A percentile compares a stretch with the other conserved stretches of the same genome.
These are phyloP conservation scores for Afroboletus lepidellus DNA, from an alignment of 1,284 basidiomycete genomes.

Conservation along the genomic window DNA sequence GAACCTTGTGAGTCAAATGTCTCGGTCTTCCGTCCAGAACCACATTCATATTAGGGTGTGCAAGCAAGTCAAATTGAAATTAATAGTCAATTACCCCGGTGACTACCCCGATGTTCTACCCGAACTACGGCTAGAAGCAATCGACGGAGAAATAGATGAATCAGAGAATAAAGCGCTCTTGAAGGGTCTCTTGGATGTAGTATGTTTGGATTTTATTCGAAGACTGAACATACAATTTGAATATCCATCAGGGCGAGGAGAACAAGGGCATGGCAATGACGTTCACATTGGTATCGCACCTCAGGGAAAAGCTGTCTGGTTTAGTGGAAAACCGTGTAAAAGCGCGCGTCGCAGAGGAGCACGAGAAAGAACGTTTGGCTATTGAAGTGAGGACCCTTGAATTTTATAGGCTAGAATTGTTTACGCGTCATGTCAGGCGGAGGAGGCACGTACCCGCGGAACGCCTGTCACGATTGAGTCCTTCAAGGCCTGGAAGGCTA, in stretches of 20 bases:
- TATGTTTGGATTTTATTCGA: conserved; percentile 39
- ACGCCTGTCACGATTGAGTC: conserved; percentile 84
- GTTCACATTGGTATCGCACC: conserved; percentile 87
- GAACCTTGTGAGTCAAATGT: conserved; percentile 51
- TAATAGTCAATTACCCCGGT: conserved; percentile 70
- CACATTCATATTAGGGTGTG: conserved; percentile 21
- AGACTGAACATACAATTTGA: conserved; percentile 2
- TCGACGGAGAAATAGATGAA: conserved; percentile 70
- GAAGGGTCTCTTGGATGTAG: conserved; percentile 60
- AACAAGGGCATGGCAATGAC: conserved; percentile 98
- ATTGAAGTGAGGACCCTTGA: conserved; percentile 60
- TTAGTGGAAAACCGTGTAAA: conserved; percentile 64
- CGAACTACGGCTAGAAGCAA: conserved; percentile 62
- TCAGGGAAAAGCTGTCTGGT: conserved; percentile 75
- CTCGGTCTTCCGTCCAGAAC: conserved; percentile 10
- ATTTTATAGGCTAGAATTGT: background rate
- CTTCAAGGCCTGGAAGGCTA: conserved; percentile 80
- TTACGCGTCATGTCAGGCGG: conserved; percentile 55
- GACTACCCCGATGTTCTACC: conserved; percentile 80
- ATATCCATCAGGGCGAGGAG: conserved; percentile 70
- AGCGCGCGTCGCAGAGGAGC: conserved; percentile 59
- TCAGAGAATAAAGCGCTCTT: conserved; percentile 57
- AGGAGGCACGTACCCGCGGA: conserved; percentile 85
- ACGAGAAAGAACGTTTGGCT: conserved; percentile 67
- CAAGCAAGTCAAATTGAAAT: conserved; percentile 68